Conservation (phyloP, 441 rosid genomes). For the Theobroma grandiflorum region DNA sequence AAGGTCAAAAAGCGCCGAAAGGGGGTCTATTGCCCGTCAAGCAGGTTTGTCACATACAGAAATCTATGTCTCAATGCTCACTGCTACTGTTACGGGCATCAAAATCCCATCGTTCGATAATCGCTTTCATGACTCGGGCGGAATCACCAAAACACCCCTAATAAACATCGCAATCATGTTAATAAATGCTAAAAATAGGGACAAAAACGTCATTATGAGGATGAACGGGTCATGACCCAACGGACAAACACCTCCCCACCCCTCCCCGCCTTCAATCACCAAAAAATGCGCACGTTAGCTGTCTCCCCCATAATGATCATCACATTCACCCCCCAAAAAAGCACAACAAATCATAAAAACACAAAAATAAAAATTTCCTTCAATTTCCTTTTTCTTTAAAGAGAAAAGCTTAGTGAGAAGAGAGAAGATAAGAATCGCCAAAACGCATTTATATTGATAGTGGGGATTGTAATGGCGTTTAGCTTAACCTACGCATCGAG, state of each 20-base stretch:
- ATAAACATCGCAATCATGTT: background rate
- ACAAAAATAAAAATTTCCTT: background rate
- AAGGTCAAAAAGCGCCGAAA: background rate
- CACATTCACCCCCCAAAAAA: background rate
- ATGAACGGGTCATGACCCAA: constrained; percentile 22
- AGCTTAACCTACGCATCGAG: constrained; percentile 33
- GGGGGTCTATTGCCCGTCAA: background rate
- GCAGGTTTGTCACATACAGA: constrained; percentile 4
- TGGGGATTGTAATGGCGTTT: constrained; percentile 20
- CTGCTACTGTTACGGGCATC: constrained; percentile 22
- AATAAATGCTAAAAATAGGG: background rate
- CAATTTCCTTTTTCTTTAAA: background rate
- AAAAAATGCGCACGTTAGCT: constrained; percentile 39
- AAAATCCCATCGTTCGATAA: constrained; percentile 6
- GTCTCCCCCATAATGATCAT: constrained; percentile 30
- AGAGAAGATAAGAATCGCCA: background rate
- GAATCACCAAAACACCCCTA: background rate
- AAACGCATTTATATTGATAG: background rate
- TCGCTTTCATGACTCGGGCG: background rate
- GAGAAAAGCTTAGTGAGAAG: background rate
- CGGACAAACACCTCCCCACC: constrained; percentile 28
- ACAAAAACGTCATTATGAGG: background rate
- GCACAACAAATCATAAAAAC: background rate
- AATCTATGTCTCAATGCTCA: background rate
- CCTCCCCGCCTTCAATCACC: background rate